phyloP scores from a whole-genome alignment of 768 basidiomycete genomes.

The Artomyces pyxidatus region DNA sequence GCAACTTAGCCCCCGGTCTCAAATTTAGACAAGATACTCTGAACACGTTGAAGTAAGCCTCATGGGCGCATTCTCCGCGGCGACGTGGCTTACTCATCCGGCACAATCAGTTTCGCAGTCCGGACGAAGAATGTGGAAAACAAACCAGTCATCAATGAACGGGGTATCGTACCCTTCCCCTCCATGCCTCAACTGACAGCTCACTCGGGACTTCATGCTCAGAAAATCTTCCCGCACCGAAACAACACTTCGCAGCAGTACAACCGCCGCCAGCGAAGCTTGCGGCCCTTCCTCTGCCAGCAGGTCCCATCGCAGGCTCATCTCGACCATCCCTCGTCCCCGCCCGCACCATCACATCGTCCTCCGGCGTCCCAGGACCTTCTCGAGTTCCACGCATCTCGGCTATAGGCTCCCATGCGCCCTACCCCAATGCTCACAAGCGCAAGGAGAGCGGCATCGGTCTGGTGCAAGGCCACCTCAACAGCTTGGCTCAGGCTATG shows the following conservation, averaged over 20 bases:
- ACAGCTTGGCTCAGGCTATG: slow-evolving; percentile 25
- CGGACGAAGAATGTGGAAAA: slow-evolving; percentile 86
- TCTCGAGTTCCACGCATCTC: slow-evolving; percentile 13
- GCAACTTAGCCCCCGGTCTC: slow-evolving; percentile 76
- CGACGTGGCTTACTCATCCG: neutral
- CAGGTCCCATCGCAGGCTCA: slow-evolving; percentile 1
- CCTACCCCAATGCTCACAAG: slow-evolving; percentile 8
- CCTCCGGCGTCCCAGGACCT: slow-evolving; percentile 7
- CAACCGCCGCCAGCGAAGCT: slow-evolving; percentile 38
- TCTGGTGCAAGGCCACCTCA: slow-evolving; percentile 6
- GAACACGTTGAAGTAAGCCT: slow-evolving; percentile 75
- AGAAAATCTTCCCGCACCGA: slow-evolving; percentile 54
- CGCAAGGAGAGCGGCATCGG: slow-evolving; percentile 15
- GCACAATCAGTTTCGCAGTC: slow-evolving; percentile 63
- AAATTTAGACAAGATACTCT: slow-evolving; percentile 84
- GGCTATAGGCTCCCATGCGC: slow-evolving; percentile 4
- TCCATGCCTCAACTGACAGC: too few relatives aligned
- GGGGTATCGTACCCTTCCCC: slow-evolving; percentile 43
- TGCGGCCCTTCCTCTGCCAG: slow-evolving; percentile 23
- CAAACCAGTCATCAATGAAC: slow-evolving; percentile 69
- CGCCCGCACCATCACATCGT: slow-evolving; percentile 3
- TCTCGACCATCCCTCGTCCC: slow-evolving; percentile 20
- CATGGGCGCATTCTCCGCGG: neutral
- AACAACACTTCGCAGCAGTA: slow-evolving; percentile 58
- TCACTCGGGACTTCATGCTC: too few relatives aligned